Percentiles rank a stretch among this genome's conserved stretches.
phyloP scores from a whole-genome alignment of 352 stramenopile species.

The Pythium dissotocum region DNA sequence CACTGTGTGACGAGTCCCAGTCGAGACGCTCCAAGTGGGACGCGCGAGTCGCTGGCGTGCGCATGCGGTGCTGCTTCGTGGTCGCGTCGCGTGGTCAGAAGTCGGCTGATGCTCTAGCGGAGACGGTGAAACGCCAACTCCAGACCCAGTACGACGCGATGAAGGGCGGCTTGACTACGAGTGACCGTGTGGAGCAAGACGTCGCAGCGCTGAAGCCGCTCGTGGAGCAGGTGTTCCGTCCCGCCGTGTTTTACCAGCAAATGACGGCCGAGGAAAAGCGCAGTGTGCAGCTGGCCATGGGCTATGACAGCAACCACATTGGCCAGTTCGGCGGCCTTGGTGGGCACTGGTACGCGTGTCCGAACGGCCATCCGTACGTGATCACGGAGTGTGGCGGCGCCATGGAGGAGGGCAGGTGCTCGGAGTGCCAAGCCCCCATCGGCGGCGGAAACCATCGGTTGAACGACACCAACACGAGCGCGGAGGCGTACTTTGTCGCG shows the following conservation, averaged over 20 bases:
- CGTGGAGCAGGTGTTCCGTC: neutral
- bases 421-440: conserved; percentile 68
- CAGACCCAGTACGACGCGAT: neutral
- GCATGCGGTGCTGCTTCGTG: neutral
- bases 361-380: conserved; percentile 82
- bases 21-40: conserved; percentile 3
- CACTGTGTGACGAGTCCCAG: conserved; percentile 14
- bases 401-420: conserved; percentile 62
- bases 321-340: conserved; percentile 18
- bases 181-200: neutral
- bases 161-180: neutral
- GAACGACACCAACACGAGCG: conserved; percentile 4
- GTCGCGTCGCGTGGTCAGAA: neutral
- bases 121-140: neutral
- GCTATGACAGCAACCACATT: neutral
- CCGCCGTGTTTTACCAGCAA: conserved; percentile 16
- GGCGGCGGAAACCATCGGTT: conserved; percentile 51
- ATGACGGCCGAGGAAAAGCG: conserved; percentile 34
- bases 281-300: conserved; percentile 19
- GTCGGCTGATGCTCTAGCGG: neutral
- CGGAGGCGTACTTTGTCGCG: conserved; percentile 4
- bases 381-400: conserved; percentile 82
- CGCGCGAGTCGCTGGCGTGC: neutral
- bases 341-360: conserved; percentile 75
- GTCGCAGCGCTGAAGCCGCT: neutral